Evolutionary conservation across 1,284 basidiomycete genomes (phyloP).

Genomic region (Schizopora paradoxa): DNA sequence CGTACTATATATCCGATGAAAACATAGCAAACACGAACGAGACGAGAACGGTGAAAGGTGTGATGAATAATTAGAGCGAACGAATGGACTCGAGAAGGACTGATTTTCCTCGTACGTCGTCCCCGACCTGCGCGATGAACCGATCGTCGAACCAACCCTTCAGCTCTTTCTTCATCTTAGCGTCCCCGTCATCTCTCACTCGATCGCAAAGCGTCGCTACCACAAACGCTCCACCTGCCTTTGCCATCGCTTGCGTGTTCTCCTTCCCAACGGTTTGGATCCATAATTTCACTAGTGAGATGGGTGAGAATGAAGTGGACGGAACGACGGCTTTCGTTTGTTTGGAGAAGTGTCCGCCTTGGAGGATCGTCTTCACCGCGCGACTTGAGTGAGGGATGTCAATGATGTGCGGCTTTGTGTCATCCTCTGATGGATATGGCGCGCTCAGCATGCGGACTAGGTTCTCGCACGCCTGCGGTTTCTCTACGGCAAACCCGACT

Average conservation of each 20-base stretch:
- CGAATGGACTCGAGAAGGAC: constrained; percentile 40
- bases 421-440: constrained; percentile 50
- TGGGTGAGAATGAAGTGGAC: constrained; percentile 43
- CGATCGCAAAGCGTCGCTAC: constrained; percentile 72
- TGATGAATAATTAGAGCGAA: neutral
- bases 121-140: constrained; percentile 37
- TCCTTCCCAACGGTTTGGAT: constrained; percentile 53
- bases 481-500: constrained; percentile 45
- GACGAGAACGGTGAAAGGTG: too few species aligned
- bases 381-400: constrained; percentile 77
- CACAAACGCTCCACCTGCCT: constrained; percentile 70
- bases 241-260: constrained; percentile 52
- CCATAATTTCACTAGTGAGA: constrained; percentile 54
- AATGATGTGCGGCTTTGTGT: constrained; percentile 54
- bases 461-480: constrained; percentile 52
- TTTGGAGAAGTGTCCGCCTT: constrained; percentile 83
- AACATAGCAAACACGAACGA: too few species aligned
- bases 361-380: constrained; percentile 79
- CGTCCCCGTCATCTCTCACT: constrained; percentile 39
- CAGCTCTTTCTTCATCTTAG: constrained; percentile 36
- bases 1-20: too few species aligned
- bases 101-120: constrained; percentile 48
- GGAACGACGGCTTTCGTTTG: constrained; percentile 46
- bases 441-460: constrained; percentile 52
- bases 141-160: constrained; percentile 51